Base-by-base conservation (phyloP, 257 asterid genomes). In the Petunia axillaris region DNA sequence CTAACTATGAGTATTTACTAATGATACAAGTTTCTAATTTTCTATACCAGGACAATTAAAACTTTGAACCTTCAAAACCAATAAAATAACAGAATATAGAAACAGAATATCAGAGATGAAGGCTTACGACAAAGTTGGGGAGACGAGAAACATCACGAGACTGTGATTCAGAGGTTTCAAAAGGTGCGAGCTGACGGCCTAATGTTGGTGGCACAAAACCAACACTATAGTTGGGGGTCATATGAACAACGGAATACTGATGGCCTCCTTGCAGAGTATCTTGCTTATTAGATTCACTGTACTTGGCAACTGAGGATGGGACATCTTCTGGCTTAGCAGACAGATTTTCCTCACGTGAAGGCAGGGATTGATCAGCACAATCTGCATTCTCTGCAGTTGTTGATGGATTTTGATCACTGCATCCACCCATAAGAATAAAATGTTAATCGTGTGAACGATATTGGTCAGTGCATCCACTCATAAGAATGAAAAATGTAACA, bases 71-170 rank as follows among this genome's bases (percentile, higher is more conserved):
- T 48, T 71, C 77, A 35, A 3, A 48, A 71, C 77, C 62, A 71
- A 36, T 71, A 71, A 48, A 71, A 71, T 71, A 44, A 70, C 16
- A 46, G 59, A 16, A 71, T 35, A 71, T 71, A n/a, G 67, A 79
- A 65, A 79, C 71, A 58, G 77, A 5, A 74, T 57, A 82, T 79
- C 70, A 78, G 80, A 74, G 78, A 35, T 43, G 43, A 66, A 82
- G 81, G 88, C 97, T 80, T 87, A 94, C 98, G 75, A 91, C 86
- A 87, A 87, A 86, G 84, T 88, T 88, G 74, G 97, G 96, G 83
- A 81, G 83, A 44, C 91, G 93, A 84, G 91, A 84, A 77, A 87
- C 91, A 79, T 93, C 97, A 53, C 87, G 91, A 73, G 89, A 83
- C 86, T 87, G 96, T 75, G 89, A 66, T 63, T 92, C 97, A 13